Conservation (phyloP, 2,329 filamentous ascomycete species). For the Coniochaeta ligniaria region DNA sequence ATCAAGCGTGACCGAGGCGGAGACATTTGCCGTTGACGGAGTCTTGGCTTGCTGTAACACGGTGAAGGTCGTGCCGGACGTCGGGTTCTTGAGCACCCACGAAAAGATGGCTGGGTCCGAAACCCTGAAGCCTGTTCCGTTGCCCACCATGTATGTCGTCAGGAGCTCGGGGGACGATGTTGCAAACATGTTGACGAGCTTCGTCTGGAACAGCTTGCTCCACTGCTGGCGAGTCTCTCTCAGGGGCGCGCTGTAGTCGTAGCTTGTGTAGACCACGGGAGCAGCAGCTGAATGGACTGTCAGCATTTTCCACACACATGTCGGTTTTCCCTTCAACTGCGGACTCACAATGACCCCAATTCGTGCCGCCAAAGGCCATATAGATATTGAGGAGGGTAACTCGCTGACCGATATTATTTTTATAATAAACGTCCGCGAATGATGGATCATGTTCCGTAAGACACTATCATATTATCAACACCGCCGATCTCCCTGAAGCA, state of each 20-base stretch:
- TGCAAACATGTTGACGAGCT: conserved; percentile 46
- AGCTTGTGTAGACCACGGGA: conserved; percentile 40
- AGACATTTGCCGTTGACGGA: conserved; percentile 32
- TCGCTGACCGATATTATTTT: conserved; percentile 44
- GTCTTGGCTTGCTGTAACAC: conserved; percentile 38
- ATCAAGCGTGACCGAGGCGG: conserved; percentile 37
- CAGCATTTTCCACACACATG: background rate
- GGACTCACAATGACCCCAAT: conserved; percentile 39
- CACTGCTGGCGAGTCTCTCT: conserved; percentile 46
- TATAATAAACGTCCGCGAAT: conserved; percentile 49
- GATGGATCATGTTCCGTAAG: conserved; percentile 33
- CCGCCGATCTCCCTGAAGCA: no score
- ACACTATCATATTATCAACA: conserved; percentile 19
- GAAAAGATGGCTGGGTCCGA: conserved; percentile 34
- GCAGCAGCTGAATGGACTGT: conserved; percentile 23
- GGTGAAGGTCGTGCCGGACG: conserved; percentile 42
- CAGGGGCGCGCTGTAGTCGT: conserved; percentile 39
- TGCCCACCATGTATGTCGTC: conserved; percentile 45
- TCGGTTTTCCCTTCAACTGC: background rate
- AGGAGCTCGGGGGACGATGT: conserved; percentile 41
- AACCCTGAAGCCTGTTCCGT: conserved; percentile 37
- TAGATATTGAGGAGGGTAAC: conserved; percentile 42
- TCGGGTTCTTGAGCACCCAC: conserved; percentile 44
- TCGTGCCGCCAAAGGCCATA: conserved; percentile 48
- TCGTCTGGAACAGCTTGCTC: conserved; percentile 46